Conservation (phyloP, 352 stramenopile genomes). For the Pelagophyceae sp. region DNA sequence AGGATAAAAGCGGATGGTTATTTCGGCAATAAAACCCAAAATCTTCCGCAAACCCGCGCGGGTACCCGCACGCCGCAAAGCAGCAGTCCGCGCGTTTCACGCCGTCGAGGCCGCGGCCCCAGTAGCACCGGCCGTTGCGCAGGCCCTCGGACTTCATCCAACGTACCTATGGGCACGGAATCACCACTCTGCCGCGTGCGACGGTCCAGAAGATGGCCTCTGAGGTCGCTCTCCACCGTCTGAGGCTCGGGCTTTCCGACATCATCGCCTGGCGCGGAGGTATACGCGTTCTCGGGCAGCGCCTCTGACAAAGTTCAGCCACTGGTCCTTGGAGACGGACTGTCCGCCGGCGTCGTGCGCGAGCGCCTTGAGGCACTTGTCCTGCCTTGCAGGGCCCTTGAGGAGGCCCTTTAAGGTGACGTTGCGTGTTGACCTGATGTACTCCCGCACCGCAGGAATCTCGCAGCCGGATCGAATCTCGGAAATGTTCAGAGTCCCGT, state of each 20-base stretch:
- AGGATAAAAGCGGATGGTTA: not conserved
- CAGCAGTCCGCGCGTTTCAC: not conserved
- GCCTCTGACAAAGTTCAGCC: too few relatives aligned
- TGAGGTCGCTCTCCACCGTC: too few relatives aligned
- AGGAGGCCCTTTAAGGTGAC: not conserved
- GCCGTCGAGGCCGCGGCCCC: not conserved
- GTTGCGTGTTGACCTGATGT: not conserved
- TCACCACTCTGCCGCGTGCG: not conserved
- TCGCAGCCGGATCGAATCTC: not conserved
- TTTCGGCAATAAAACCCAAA: not conserved
- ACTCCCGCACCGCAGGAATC: not conserved
- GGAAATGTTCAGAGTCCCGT: not conserved
- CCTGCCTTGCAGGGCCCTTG: too few relatives aligned
- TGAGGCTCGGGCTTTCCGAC: too few relatives aligned
- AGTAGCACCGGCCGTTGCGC: conserved; percentile 1
- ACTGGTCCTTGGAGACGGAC: too few relatives aligned
- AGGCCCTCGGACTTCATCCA: not conserved
- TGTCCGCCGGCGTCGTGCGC: too few relatives aligned
- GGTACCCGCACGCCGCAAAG: not conserved
- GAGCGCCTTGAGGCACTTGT: too few relatives aligned
- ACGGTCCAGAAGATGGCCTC: too few relatives aligned
- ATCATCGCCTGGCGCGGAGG: too few relatives aligned
- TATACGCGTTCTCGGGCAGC: too few relatives aligned
- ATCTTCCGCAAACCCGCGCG: not conserved
- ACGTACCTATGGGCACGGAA: not conserved